phyloP scores from a whole-genome alignment of 441 rosid species.

The Geranium incanum region DNA sequence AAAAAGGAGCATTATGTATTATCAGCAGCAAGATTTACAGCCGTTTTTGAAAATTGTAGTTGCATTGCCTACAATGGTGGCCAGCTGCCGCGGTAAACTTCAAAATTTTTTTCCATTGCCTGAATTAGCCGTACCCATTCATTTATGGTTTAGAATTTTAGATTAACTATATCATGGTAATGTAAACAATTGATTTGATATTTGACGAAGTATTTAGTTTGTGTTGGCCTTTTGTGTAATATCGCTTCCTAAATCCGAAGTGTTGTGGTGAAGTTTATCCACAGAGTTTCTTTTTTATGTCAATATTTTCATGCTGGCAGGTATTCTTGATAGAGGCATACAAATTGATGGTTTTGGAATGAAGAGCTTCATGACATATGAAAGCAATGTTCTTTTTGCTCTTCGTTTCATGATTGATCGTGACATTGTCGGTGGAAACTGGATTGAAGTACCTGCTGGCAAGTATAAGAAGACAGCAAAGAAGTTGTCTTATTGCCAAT shows the following conservation, averaged over 20 bases:
- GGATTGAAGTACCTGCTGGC: slow-evolving; percentile 89
- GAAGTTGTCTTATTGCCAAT: slow-evolving; percentile 65
- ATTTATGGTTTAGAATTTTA: background rate
- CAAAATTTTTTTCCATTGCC: slow-evolving; percentile 1
- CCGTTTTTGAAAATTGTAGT: slow-evolving; percentile 84
- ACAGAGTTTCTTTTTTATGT: slow-evolving; percentile 3
- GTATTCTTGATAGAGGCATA: slow-evolving; percentile 91
- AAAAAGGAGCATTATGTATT: slow-evolving; percentile 83
- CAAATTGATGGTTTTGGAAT: slow-evolving; percentile 89
- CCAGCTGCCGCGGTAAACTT: slow-evolving; percentile 75
- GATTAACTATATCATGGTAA: background rate
- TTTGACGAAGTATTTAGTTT: background rate
- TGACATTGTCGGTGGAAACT: slow-evolving; percentile 86
- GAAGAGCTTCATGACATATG: slow-evolving; percentile 88
- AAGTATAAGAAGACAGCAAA: slow-evolving; percentile 62
- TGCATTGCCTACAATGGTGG: slow-evolving; percentile 88
- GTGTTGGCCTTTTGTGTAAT: background rate
- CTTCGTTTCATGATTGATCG: slow-evolving; percentile 98
- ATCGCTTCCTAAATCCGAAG: background rate
- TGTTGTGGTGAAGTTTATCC: slow-evolving; percentile 7
- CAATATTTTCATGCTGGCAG: slow-evolving; percentile 32
- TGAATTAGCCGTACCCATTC: background rate
- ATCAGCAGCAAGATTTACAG: slow-evolving; percentile 72
- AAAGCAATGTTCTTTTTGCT: slow-evolving; percentile 89
- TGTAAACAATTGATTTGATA: background rate